Evolutionary conservation across 2,329 filamentous ascomycete species (phyloP).

Genomic region (Fusarium staphyleae): DNA sequence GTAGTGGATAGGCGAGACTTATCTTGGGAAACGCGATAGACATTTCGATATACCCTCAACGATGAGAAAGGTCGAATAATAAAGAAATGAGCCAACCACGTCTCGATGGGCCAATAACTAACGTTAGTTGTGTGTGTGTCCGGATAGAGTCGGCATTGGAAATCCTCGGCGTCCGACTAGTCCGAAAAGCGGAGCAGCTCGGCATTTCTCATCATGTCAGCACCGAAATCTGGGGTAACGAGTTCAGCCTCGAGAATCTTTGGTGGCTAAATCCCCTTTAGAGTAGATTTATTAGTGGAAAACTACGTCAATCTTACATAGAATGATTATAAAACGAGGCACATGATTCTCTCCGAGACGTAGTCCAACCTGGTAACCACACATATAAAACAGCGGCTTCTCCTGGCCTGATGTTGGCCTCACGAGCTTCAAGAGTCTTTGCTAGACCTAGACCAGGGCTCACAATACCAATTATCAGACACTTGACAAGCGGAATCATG

Average conservation of each 20-base stretch:
- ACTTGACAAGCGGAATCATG: slow-evolving; percentile 44
- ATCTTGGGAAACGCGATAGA: slow-evolving; percentile 12
- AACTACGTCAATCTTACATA: slow-evolving; percentile 1
- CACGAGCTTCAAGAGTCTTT: slow-evolving; percentile 18
- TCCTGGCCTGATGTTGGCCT: slow-evolving; percentile 21
- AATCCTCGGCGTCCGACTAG: slow-evolving; percentile 8
- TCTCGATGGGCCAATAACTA: not conserved
- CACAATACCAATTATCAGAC: slow-evolving; percentile 1
- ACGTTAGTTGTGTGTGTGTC: not conserved
- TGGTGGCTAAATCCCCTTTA: not conserved
- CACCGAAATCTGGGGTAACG: slow-evolving; percentile 33
- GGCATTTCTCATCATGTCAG: slow-evolving; percentile 28
- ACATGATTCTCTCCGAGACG: not conserved
- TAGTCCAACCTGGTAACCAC: not conserved
- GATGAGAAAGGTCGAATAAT: not conserved
- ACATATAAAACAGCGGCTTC: not conserved
- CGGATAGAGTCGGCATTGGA: slow-evolving; percentile 3
- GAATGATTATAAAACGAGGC: slow-evolving; percentile 10
- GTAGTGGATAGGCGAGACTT: slow-evolving; percentile 13
- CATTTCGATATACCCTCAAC: not conserved
- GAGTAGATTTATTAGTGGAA: too few species aligned
- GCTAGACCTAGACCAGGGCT: slow-evolving; percentile 8
- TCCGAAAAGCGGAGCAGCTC: slow-evolving; percentile 13
- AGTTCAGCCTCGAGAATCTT: not conserved
- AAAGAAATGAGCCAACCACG: slow-evolving; percentile 2